Percentiles rank a stretch among this genome's conserved stretches.
phyloP scores from a whole-genome alignment of 768 basidiomycete species.

The Rhodotorula diobovata region DNA sequence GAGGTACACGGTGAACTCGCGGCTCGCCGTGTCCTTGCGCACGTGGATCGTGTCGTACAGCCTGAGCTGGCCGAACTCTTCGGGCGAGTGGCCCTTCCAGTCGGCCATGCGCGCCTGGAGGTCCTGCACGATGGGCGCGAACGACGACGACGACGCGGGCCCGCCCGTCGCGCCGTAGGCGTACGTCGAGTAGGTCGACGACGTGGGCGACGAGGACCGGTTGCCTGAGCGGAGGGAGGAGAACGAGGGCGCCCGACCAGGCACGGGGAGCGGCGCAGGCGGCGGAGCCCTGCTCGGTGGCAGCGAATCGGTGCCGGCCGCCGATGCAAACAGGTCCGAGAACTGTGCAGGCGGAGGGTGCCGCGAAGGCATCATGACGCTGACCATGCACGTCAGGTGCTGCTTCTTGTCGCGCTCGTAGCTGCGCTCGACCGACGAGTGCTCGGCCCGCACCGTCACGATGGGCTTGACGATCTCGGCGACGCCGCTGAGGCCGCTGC shows the following conservation, averaged over 20 bases:
- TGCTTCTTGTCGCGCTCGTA: conserved; percentile 58
- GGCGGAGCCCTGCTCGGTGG: neutral
- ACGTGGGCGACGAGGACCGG: conserved; percentile 17
- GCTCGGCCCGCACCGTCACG: conserved; percentile 91
- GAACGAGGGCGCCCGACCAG: neutral
- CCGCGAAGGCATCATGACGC: conserved; percentile 84
- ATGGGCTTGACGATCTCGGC: conserved; percentile 79
- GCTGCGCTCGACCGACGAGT: conserved; percentile 72
- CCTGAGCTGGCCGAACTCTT: conserved; percentile 71
- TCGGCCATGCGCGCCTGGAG: conserved; percentile 84
- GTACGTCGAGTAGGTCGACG: conserved; percentile 29
- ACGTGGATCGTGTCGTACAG: conserved; percentile 90
- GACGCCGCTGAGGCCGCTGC: conserved; percentile 7
- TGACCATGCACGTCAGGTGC: conserved; percentile 85
- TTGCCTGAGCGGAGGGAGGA: conserved; percentile 9
- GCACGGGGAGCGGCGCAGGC: neutral
- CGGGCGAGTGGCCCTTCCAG: conserved; percentile 89
- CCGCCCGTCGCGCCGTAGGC: conserved; percentile 17
- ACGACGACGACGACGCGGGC: conserved; percentile 53
- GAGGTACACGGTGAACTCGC: conserved; percentile 87
- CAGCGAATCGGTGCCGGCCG: neutral
- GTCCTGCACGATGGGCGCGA: conserved; percentile 79
- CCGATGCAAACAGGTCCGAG: neutral
- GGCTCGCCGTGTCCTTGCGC: conserved; percentile 77
- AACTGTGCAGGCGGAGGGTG: conserved; percentile 46